These are phyloP conservation scores for Glarea lozoyensis DNA, from an alignment of 495 filamentous ascomycete genomes.

Conservation along the genomic window DNA sequence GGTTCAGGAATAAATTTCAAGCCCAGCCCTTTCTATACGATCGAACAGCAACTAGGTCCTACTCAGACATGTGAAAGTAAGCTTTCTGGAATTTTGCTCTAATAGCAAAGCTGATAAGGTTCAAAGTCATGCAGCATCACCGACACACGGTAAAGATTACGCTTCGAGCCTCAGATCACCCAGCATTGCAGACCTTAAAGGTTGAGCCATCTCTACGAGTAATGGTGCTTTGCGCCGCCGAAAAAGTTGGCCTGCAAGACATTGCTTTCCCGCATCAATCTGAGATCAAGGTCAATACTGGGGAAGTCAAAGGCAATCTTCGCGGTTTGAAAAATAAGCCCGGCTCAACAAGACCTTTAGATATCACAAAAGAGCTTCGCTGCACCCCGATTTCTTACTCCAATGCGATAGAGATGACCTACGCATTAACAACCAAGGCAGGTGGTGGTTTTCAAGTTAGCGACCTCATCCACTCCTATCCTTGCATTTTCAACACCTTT, in stretches of 20 bases:
- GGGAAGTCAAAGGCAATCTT: constrained; percentile 79
- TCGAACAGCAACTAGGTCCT: constrained; percentile 51
- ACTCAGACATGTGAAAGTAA: constrained; percentile 60
- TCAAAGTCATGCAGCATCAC: constrained; percentile 48
- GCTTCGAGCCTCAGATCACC: constrained; percentile 42
- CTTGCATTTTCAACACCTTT: constrained; percentile 1
- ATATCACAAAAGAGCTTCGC: constrained; percentile 72
- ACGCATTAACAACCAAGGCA: constrained; percentile 84
- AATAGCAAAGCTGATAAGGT: constrained; percentile 6
- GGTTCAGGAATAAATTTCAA: constrained; percentile 47
- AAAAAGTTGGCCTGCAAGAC: constrained; percentile 54
- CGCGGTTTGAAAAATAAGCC: constrained; percentile 92
- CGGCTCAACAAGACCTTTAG: constrained; percentile 84
- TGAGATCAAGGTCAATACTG: constrained; percentile 82
- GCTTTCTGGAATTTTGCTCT: constrained; percentile 11
- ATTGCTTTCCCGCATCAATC: constrained; percentile 86
- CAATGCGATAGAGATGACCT: constrained; percentile 78
- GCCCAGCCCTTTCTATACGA: constrained; percentile 67
- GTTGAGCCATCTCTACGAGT: constrained; percentile 48
- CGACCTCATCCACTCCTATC: constrained; percentile 1
- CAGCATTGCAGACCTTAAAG: constrained; percentile 38
- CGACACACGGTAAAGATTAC: constrained; percentile 43
- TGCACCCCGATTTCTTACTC: constrained; percentile 53
- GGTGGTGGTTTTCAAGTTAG: constrained; percentile 19
- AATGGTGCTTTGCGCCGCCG: constrained; percentile 73